Evolutionary conservation across 768 basidiomycete genomes (phyloP).

Genomic region (Daedalea quercina): DNA sequence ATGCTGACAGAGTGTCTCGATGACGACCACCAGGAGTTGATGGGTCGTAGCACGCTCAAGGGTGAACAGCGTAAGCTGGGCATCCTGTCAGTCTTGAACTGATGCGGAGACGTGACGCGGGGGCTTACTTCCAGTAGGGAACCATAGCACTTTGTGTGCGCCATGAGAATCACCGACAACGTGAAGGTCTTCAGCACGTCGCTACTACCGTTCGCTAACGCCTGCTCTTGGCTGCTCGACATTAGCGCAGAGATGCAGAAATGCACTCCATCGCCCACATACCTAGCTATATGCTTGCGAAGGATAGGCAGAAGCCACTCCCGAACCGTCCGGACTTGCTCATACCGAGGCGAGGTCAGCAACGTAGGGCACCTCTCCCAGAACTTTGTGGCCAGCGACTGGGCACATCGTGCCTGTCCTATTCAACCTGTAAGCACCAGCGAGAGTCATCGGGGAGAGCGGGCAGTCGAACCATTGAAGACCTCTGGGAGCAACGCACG

Average conservation of each 20-base stretch:
- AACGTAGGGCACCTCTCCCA: slow-evolving; percentile 39
- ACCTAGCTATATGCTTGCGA: slow-evolving; percentile 48
- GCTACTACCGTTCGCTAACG: slow-evolving; percentile 5
- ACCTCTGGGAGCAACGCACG: slow-evolving; percentile 56
- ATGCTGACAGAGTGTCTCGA: slow-evolving; percentile 70
- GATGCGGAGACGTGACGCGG: not conserved
- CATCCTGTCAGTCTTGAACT: not conserved
- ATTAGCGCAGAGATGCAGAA: not conserved
- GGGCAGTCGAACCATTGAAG: slow-evolving; percentile 55
- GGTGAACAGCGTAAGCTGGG: slow-evolving; percentile 30
- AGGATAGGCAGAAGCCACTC: slow-evolving; percentile 74
- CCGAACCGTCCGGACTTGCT: slow-evolving; percentile 63
- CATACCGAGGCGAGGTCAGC: slow-evolving; percentile 56
- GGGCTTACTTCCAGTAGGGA: slow-evolving; percentile 59
- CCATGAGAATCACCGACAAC: slow-evolving; percentile 53
- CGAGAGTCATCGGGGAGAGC: not conserved
- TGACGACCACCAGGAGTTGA: slow-evolving; percentile 51
- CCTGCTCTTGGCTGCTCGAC: slow-evolving; percentile 1
- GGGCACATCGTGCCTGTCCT: slow-evolving; percentile 9
- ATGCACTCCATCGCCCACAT: slow-evolving; percentile 5
- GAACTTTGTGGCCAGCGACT: slow-evolving; percentile 8
- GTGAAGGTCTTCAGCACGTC: slow-evolving; percentile 49
- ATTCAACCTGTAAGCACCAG: not conserved
- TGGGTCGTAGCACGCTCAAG: slow-evolving; percentile 45
- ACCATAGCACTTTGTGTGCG: slow-evolving; percentile 55